Conservation (phyloP, 257 asterid genomes). For the Plantago elongata region DNA sequence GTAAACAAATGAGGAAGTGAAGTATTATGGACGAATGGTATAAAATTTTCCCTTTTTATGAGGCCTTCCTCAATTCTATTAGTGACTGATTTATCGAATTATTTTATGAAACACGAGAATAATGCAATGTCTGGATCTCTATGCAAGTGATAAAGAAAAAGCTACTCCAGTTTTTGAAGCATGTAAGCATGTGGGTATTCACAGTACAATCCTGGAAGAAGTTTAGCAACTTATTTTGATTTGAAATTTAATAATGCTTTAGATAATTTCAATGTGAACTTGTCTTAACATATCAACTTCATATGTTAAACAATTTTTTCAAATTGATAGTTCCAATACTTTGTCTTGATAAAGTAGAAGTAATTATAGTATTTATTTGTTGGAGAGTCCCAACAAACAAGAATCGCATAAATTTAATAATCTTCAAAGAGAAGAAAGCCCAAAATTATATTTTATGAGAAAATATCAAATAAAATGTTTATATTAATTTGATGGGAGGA, state of each 20-base stretch:
- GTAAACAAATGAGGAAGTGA: too few relatives aligned
- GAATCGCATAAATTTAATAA: not conserved
- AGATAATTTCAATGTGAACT: not conserved
- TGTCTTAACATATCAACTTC: not conserved
- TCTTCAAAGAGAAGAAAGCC: slow-evolving; percentile 11
- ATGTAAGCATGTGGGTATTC: slow-evolving; percentile 31
- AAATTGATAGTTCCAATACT: slow-evolving; percentile 39
- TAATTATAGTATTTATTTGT: not conserved
- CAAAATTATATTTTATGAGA: not conserved
- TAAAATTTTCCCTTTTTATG: too few relatives aligned
- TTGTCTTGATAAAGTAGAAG: slow-evolving; percentile 35
- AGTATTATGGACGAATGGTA: too few relatives aligned
- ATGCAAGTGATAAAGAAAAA: too few relatives aligned
- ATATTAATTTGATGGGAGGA: slow-evolving; percentile 5
- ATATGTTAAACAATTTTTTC: slow-evolving; percentile 12
- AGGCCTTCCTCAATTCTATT: too few relatives aligned
- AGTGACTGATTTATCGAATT: too few relatives aligned
- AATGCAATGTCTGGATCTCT: too few relatives aligned
- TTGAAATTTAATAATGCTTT: not conserved
- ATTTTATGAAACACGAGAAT: too few relatives aligned
- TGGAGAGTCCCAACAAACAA: slow-evolving; percentile 26
- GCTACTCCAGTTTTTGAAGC: too few relatives aligned
- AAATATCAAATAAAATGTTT: not conserved
- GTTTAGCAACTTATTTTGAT: not conserved
- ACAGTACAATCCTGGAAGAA: not conserved